Conservation (phyloP, 2,329 filamentous ascomycete genomes). For the Alternaria incomplexa region DNA sequence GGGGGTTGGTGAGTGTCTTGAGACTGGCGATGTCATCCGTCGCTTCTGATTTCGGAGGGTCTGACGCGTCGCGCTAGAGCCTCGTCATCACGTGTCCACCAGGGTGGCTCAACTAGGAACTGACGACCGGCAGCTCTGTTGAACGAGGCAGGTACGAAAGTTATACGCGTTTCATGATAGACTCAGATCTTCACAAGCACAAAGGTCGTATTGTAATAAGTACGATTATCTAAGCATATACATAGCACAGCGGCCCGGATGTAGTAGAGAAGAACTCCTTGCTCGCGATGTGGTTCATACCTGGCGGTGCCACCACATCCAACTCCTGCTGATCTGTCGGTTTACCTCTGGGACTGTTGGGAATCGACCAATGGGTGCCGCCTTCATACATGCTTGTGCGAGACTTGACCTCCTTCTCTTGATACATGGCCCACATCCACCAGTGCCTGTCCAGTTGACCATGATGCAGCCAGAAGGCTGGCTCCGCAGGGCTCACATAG, state of each 20-base stretch:
- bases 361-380: constrained; percentile 53
- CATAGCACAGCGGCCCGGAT: constrained; percentile 41
- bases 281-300: constrained; percentile 27
- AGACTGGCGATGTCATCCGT: constrained; percentile 6
- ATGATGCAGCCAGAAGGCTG: constrained; percentile 58
- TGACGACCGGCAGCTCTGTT: background rate
- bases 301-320: constrained; percentile 30
- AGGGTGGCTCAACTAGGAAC: background rate
- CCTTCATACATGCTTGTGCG: constrained; percentile 47
- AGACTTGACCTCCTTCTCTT: constrained; percentile 37
- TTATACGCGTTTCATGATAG: background rate
- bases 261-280: constrained; percentile 39
- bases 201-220: background rate
- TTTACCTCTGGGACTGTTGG: constrained; percentile 50
- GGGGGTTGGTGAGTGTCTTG: background rate
- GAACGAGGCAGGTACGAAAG: background rate
- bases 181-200: background rate
- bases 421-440: constrained; percentile 58
- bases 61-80: constrained; percentile 4
- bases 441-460: constrained; percentile 56
- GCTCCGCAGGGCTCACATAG: constrained; percentile 55
- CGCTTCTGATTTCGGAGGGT: background rate
- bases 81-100: constrained; percentile 8
- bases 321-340: constrained; percentile 38
- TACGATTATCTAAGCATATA: constrained; percentile 30